Percentiles rank a stretch among this genome's conserved stretches.
Evolutionary conservation across 768 basidiomycete species (phyloP).

Genomic region (Hygrocybe coccinea): DNA sequence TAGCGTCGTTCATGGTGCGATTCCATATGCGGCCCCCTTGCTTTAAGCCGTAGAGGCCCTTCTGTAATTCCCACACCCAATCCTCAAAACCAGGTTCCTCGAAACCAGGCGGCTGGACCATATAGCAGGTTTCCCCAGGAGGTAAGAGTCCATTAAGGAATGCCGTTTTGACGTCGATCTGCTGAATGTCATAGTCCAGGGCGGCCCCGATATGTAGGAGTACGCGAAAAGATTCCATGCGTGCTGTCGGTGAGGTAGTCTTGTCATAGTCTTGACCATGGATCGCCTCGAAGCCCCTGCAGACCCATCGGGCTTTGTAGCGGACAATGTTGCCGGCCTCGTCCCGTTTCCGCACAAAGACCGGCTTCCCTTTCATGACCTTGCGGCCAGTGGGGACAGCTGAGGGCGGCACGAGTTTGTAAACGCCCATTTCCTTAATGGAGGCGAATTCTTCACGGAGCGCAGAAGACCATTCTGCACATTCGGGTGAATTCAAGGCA

Average conservation of each 20-base stretch:
- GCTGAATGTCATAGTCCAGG: constrained; percentile 32
- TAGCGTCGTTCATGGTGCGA: constrained; percentile 23
- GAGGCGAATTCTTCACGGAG: constrained; percentile 23
- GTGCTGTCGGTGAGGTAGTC: constrained; percentile 37
- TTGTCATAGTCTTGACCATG: no score
- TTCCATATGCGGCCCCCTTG: constrained; percentile 27
- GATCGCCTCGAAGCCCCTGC: constrained; percentile 32
- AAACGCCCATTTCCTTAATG: constrained; percentile 25
- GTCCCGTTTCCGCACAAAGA: constrained; percentile 30
- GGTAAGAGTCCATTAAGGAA: constrained; percentile 33
- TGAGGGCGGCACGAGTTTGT: constrained; percentile 20
- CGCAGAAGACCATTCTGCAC: constrained; percentile 14
- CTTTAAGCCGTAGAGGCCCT: no score
- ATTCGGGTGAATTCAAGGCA: constrained; percentile 22
- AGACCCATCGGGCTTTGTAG: constrained; percentile 38
- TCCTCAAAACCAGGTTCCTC: not conserved
- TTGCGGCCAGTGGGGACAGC: constrained; percentile 19
- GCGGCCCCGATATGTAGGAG: constrained; percentile 34
- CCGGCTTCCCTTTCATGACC: constrained; percentile 28
- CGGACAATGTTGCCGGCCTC: constrained; percentile 20
- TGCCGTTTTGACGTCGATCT: constrained; percentile 39
- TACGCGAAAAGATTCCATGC: constrained; percentile 35
- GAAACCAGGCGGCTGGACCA: constrained; percentile 31
- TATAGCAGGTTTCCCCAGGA: constrained; percentile 30
- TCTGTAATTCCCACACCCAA: no score